phyloP scores from a whole-genome alignment of 1,284 basidiomycete species.

The Schizophyllum amplum region DNA sequence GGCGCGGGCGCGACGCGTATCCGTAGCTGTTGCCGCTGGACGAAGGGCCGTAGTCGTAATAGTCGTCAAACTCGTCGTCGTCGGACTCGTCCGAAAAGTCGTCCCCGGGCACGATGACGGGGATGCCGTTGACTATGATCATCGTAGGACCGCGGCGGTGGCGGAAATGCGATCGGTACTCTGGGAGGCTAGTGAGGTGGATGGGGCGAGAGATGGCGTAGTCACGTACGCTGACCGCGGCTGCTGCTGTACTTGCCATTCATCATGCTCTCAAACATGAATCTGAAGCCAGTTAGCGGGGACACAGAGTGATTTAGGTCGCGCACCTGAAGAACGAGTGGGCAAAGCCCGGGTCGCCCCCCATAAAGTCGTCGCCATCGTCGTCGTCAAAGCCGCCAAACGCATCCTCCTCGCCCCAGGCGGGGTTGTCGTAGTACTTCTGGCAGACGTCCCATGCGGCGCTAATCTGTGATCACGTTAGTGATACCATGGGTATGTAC shows the following conservation, averaged over 20 bases:
- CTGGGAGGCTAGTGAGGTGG: neutral
- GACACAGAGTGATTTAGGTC: neutral
- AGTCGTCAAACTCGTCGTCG: neutral
- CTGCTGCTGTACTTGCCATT: conserved; percentile 19
- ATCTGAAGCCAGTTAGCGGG: conserved; percentile 15
- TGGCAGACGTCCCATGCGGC: conserved; percentile 26
- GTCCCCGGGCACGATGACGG: neutral
- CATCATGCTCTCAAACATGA: conserved; percentile 26
- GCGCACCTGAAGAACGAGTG: conserved; percentile 22
- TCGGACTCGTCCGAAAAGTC: neutral
- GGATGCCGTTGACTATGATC: neutral
- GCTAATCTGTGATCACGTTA: conserved; percentile 20
- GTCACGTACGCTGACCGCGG: conserved; percentile 17
- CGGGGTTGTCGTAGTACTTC: conserved; percentile 25
- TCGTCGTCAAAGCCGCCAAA: conserved; percentile 11
- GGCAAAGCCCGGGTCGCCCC: conserved; percentile 15
- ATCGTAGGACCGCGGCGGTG: neutral
- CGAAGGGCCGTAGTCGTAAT: neutral
- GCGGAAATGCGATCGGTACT: conserved; percentile 5
- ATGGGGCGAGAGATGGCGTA: neutral
- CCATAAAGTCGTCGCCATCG: conserved; percentile 21
- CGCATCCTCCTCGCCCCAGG: conserved; percentile 12
- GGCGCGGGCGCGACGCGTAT: conserved; percentile 8
- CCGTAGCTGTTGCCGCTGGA: conserved; percentile 11
- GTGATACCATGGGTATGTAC: neutral